Evolutionary conservation across 306 rosid species (phyloP), one percentile per base, ranked within the genome.

Genomic region (Hippophae gyantsensis): DNA sequence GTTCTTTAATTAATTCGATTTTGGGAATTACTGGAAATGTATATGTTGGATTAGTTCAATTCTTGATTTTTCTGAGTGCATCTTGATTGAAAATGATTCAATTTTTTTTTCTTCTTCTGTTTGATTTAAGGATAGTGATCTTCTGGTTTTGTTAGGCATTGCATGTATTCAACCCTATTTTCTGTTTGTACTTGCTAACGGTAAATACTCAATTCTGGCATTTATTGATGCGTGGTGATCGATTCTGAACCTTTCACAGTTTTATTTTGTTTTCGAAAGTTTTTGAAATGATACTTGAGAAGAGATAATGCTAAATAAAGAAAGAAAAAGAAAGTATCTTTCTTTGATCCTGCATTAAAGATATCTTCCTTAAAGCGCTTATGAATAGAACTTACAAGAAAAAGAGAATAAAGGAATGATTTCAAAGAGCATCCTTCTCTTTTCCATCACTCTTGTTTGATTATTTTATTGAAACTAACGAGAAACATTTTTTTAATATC

Each of bases 401-500:
- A 38, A 49, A 49, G 42, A 13, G 38, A 50, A 62, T 56, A 51
- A 38, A 49, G 57, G 51, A 63, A 41, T 52, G 59, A 13, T 52
- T 52, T 63, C 43, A 51, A 50, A 52, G 67, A 48, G 43, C 42
- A 52, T 63, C 14, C 67, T 63, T 63, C 42, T 52, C 67, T 52
- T 63, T 52, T 38, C 58, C 25, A 13, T 52, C 44, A 63, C 67
- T 63, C 67, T n/a, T 62, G 50, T 50, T 52, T 7, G 67, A 25
- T 47, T 52, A 9, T 26, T 5, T 6, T 41, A 13, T 46, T 32
- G 50, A 32, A 61, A 18, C 54, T 13, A 60, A 9, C 38, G 40
- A 6, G 32, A 27, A 38, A 57, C 48, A 27, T 46, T 60, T 3
- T 26, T 47, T 7, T 18, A 25, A 8, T 44, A 7, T 43, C 6